Evolutionary conservation across 768 basidiomycete genomes (phyloP), one percentile per base, ranked within the genome.

Genomic region (Panaeolus cyanescens): DNA sequence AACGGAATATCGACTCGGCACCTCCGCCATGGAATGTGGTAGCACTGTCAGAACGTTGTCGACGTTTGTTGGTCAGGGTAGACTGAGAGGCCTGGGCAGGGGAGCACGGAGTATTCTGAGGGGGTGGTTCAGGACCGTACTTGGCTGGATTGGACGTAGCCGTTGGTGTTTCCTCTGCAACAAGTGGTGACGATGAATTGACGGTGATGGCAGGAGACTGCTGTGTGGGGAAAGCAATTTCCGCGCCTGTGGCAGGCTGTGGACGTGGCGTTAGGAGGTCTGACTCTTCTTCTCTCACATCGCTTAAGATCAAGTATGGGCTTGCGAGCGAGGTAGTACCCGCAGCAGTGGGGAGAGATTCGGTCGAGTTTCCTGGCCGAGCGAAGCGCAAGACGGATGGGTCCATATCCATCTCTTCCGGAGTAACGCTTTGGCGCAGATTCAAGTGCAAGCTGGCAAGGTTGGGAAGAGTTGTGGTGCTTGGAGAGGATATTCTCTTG

Each of bases 1-100:
- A 82, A 19, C 96, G 88, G 82, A 99, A 99, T 70, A 99, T 97
- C 7, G 94, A 95, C 72, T 99, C 96, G 28, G 93, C 88, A 19
- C 92, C 90, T 58, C 84, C 85, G 39, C 84, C 86, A 56, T 85
- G 84, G 80, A 85, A 91, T 1, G 93, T 93, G 40, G 84, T 75
- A 56, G 87, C 83, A 65, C 79, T 81, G 63, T 80, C 81, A 25
- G 77, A 76, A 62, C 85, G 82, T 61, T 77, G 76, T 15, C 80
- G 78, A 20, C 72, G 72, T 34, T 59, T 59, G 28, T 4, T 20
- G 39, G 39, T 31, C 39, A 58, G 45, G 15, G 55, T 37, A 15
- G 50, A 30, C 6, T 55, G 57, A 8, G 56, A 62, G 2, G 61
- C 19, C 15, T 55, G 56, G n/a, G 36, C 39, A 17, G 22, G 32